Evolutionary conservation across 257 asterid species (phyloP), one percentile per base, ranked within the genome.

Genomic region (Solanum sparsipilum): DNA sequence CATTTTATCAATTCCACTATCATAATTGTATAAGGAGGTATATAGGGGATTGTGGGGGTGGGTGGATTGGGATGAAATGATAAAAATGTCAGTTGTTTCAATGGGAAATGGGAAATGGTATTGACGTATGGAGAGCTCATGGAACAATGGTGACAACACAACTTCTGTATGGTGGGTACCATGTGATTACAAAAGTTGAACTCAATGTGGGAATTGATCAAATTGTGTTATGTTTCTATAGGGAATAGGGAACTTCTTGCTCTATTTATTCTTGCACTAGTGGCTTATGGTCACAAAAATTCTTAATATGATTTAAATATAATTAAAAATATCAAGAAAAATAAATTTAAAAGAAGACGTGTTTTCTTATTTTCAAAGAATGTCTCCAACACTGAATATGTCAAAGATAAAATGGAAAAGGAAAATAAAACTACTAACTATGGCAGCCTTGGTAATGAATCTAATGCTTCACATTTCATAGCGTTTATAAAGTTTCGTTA

Each of bases 131-230:
- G 94, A 91, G 90, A 90, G 99, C 99, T 29, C 98, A 97, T 83
- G 44, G 92, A 90, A 96, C 98, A 84, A 92, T 97, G 99, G 98
- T 93, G 82, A 84, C 90, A 89, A 98, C 95, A 60, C 99, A 96
- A 94, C 89, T 97, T 65, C 88, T 94, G 0, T 36, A 36, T 36
- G 39, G 39, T 7, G 3, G 10, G 9, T 93, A 94, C 91, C 99
- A 97, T 90, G 98, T 97, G 86, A 92, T 97, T 90, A 94, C 99
- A 86, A 97, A 97, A 88, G 93, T 96, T 32, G 99, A 98, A 27
- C 98, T 97, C 88, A 94, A 96, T 88, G 98, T 94, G 79, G 99
- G 99, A 32, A 90, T 96, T 83, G 95, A 94, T 91, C 96, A 97
- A 95, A 92, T 95, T 87, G 99, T 97, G 25, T 36, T 97, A 88